Conservation (phyloP, 2,329 filamentous ascomycete genomes). For the Phaeosphaeria sp. region DNA sequence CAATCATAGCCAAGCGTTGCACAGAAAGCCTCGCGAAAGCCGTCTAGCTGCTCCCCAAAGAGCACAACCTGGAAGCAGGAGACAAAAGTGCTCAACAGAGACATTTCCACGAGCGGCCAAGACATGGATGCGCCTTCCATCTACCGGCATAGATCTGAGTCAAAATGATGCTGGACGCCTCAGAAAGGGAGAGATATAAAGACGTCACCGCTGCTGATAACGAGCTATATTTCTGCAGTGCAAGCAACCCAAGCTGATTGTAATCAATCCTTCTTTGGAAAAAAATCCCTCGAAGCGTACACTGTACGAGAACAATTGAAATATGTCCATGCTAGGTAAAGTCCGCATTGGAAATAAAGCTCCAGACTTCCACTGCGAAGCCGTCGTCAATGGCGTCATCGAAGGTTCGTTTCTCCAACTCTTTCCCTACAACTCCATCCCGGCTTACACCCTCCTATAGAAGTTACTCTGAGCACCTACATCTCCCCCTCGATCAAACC, state of each 20-base stretch:
- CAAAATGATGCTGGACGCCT: not conserved
- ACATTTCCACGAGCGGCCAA: slow-evolving; percentile 14
- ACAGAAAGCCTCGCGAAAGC: not conserved
- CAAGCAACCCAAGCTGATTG: not conserved
- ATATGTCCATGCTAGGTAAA: slow-evolving; percentile 28
- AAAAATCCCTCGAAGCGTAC: no score
- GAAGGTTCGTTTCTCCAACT: slow-evolving; percentile 21
- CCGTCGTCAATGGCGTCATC: slow-evolving; percentile 29
- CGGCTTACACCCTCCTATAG: slow-evolving; percentile 18
- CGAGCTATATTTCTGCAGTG: not conserved
- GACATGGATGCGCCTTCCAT: slow-evolving; percentile 1
- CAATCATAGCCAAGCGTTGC: not conserved
- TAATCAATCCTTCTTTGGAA: no score
- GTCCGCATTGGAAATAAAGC: slow-evolving; percentile 36
- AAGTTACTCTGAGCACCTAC: slow-evolving; percentile 31
- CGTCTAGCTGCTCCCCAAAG: not conserved
- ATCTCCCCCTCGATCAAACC: slow-evolving; percentile 18
- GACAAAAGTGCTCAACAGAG: slow-evolving; percentile 6
- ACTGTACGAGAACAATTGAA: not conserved
- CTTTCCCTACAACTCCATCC: not conserved
- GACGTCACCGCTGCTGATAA: not conserved
- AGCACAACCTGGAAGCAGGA: slow-evolving; percentile 6
- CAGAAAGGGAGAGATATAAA: not conserved
- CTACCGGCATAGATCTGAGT: slow-evolving; percentile 8
- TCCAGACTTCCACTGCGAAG: slow-evolving; percentile 37